Evolutionary conservation across 2,329 filamentous ascomycete genomes (phyloP).

Genomic region (Claviceps paspali): DNA sequence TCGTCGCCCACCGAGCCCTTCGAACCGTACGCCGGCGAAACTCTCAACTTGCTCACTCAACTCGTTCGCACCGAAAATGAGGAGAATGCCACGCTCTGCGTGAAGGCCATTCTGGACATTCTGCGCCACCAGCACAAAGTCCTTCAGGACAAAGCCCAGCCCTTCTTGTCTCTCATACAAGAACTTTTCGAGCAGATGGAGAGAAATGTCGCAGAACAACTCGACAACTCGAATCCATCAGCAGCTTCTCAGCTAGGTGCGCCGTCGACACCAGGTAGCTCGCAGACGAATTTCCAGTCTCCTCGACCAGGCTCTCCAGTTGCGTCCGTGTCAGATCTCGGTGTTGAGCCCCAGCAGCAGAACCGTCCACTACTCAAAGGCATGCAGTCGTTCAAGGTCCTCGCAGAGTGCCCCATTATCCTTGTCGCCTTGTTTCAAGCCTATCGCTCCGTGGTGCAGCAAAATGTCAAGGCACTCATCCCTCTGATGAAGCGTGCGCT

Average conservation of each 20-base stretch:
- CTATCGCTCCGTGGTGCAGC: conserved; percentile 61
- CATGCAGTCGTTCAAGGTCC: conserved; percentile 97
- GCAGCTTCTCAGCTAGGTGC: conserved; percentile 36
- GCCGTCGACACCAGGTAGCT: conserved; percentile 51
- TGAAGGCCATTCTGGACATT: conserved; percentile 96
- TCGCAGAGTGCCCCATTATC: conserved; percentile 95
- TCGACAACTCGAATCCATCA: conserved; percentile 57
- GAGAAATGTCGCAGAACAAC: conserved; percentile 83
- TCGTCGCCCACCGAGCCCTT: conserved; percentile 62
- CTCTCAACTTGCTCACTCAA: conserved; percentile 80
- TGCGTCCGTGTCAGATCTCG: conserved; percentile 66
- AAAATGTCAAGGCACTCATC: conserved; percentile 84
- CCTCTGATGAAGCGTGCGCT: conserved; percentile 87
- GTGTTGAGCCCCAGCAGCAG: conserved; percentile 65
- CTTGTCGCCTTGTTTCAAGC: conserved; percentile 97
- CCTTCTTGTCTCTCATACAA: conserved; percentile 80
- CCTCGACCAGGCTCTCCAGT: conserved; percentile 83
- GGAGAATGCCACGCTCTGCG: conserved; percentile 94
- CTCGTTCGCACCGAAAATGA: conserved; percentile 89
- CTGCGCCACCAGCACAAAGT: conserved; percentile 84
- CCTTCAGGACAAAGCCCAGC: conserved; percentile 64
- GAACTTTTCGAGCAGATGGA: conserved; percentile 95
- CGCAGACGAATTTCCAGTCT: conserved; percentile 64
- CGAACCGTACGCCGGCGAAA: conserved; percentile 75
- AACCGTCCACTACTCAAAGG: conserved; percentile 71